Evolutionary conservation across 2,329 filamentous ascomycete species (phyloP).

Genomic region (Leptographium procerum): DNA sequence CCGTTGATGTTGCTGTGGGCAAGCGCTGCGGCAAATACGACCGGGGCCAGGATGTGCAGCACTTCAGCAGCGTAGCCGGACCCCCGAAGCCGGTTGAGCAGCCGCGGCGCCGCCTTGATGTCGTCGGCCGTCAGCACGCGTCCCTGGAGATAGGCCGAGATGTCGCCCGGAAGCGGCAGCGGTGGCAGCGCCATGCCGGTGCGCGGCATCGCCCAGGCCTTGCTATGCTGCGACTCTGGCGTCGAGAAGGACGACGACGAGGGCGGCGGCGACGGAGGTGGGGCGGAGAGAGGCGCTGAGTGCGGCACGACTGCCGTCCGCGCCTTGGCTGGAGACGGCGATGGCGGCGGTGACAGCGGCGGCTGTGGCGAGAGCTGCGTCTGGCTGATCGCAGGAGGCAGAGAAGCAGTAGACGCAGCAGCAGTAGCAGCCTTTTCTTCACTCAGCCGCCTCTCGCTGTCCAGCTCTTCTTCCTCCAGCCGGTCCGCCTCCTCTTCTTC

Average conservation of each 20-base stretch:
- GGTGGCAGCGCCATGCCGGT: constrained; percentile 78
- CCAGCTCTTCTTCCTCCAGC: constrained; percentile 42
- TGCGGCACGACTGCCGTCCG: background rate
- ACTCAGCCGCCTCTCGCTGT: constrained; percentile 10
- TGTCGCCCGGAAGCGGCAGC: constrained; percentile 69
- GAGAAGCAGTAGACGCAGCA: constrained; percentile 5
- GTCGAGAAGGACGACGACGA: background rate
- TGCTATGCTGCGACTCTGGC: constrained; percentile 31
- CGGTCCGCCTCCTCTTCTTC: constrained; percentile 34
- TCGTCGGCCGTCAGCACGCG: constrained; percentile 93
- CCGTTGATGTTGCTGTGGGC: constrained; percentile 33
- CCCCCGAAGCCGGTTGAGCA: constrained; percentile 75
- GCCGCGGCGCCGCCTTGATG: constrained; percentile 79
- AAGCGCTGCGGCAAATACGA: constrained; percentile 77
- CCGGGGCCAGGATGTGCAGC: constrained; percentile 81
- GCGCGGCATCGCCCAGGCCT: constrained; percentile 84
- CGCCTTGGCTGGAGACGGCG: constrained; percentile 5
- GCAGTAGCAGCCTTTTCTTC: background rate
- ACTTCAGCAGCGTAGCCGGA: constrained; percentile 67
- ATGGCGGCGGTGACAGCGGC: constrained; percentile 10
- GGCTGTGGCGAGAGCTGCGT: constrained; percentile 14
- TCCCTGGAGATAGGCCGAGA: constrained; percentile 75
- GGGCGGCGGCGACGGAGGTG: background rate
- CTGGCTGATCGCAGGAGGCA: constrained; percentile 15
- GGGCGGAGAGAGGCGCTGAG: background rate